Evolutionary conservation across 2,329 filamentous ascomycete genomes (phyloP).

Genomic region (Pseudonectria foliicola): DNA sequence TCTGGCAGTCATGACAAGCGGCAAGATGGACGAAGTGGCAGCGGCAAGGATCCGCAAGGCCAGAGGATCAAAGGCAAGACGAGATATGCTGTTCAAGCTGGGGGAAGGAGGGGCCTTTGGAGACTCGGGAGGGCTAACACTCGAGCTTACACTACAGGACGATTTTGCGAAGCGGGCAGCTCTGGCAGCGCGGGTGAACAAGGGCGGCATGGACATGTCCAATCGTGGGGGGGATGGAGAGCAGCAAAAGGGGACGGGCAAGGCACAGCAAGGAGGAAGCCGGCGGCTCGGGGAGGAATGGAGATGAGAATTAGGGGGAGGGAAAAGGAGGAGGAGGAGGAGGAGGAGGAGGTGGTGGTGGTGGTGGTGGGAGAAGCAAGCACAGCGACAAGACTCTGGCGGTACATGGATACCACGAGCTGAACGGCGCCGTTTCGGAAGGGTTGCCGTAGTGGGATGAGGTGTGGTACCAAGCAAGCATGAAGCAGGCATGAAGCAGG

Average conservation of each 20-base stretch:
- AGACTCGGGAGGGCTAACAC: neutral
- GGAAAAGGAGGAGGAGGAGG: no score
- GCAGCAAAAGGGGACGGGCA: conserved; percentile 1
- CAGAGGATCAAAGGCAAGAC: conserved; percentile 32
- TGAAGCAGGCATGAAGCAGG: no score
- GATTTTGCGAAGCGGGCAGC: conserved; percentile 29
- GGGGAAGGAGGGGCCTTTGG: neutral
- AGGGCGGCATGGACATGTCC: conserved; percentile 15
- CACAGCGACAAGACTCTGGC: no score
- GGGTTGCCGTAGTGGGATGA: no score
- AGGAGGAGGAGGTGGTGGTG: no score
- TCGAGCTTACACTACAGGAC: conserved; percentile 20
- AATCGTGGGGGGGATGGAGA: neutral
- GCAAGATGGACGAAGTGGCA: conserved; percentile 36
- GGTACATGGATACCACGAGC: no score
- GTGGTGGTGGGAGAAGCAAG: no score
- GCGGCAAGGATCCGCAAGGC: conserved; percentile 35
- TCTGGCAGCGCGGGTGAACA: conserved; percentile 28
- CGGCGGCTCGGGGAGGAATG: neutral
- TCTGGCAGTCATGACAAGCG: conserved; percentile 10
- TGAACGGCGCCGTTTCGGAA: no score
- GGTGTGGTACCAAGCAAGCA: no score
- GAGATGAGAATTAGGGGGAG: no score
- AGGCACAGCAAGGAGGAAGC: conserved; percentile 1
- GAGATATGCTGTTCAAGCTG: neutral